Evolutionary conservation across 169 alveolate species (phyloP), one percentile per base, ranked within the genome.

Genomic region (Cryptosporidium felis): DNA sequence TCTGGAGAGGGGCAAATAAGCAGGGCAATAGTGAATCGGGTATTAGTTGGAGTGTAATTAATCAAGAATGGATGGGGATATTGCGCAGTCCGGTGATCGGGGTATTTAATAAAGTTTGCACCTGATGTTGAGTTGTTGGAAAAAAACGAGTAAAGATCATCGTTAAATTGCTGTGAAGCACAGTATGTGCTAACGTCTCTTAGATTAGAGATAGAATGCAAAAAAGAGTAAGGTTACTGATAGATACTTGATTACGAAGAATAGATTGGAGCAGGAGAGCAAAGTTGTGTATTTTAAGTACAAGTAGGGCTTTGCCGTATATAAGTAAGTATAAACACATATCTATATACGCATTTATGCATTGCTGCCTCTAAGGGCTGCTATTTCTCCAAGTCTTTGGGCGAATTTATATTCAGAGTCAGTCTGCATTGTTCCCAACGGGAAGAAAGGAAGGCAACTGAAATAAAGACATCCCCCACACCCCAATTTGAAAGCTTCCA

Each of bases 171-270:
- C 63, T 56, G 63, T 56, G 63, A 56, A 56, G 63, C 63, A 56
- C 63, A 56, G 63, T 56, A 56, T 56, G 63, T 56, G 63, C 63
- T 56, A 56, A 56, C 63, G 63, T 56, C 63, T 56, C 63, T 56
- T 56, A 42, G 32, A 42, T 30, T 42, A 56, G 26, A 56, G 63
- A 49, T 28, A 49, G 60, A 56, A 56, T 56, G 63, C 32, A 56
- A 56, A 56, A 42, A 56, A 28, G 63, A 56, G 26, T 56, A 28
- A 56, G 63, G 63, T 56, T 56, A 56, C 42, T 56, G 63, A 56
- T 56, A 16, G 44, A 56, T 56, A 56, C 41, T 56, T 56, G 44
- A 56, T 30, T 28, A 56, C 63, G 63, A 56, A 56, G 63, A 56
- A 56, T 56, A 56, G 63, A 56, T 56, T 56, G 41, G 32, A 56